Evolutionary conservation across 1,284 basidiomycete genomes (phyloP).

Genomic region (Pyrrhoderma lamaoense): DNA sequence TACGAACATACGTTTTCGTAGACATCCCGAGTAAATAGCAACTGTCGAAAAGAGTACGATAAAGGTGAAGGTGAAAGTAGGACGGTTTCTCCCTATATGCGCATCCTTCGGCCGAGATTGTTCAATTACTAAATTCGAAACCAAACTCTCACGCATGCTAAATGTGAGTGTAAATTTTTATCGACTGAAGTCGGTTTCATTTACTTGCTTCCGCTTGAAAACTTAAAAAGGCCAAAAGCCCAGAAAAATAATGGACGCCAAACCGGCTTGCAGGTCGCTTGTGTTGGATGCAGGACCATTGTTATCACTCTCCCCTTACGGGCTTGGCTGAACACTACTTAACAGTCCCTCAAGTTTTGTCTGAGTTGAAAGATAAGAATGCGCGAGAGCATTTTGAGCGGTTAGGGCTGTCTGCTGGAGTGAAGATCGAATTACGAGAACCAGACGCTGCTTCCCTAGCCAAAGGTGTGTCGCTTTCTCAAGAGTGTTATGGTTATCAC

Average conservation of each 20-base stretch:
- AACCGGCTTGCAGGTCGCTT: slow-evolving; percentile 61
- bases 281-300: slow-evolving; percentile 91
- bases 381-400: slow-evolving; percentile 81
- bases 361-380: slow-evolving; percentile 81
- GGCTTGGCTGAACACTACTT: slow-evolving; percentile 78
- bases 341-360: slow-evolving; percentile 84
- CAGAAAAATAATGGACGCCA: slow-evolving; percentile 17
- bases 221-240: background rate
- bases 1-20: slow-evolving; percentile 32
- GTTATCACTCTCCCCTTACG: slow-evolving; percentile 79
- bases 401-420: slow-evolving; percentile 66
- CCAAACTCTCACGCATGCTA: slow-evolving; percentile 5
- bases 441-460: slow-evolving; percentile 70
- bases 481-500: slow-evolving; percentile 9
- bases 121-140: slow-evolving; percentile 1
- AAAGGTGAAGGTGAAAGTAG: background rate
- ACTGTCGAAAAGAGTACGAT: background rate
- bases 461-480: slow-evolving; percentile 47
- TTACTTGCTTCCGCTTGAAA: background rate
- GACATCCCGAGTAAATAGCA: slow-evolving; percentile 28
- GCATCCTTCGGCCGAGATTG: slow-evolving; percentile 14
- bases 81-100: background rate
- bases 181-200: background rate
- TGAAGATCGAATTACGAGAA: slow-evolving; percentile 65
- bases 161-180: slow-evolving; percentile 1